Evolutionary conservation across 805 yeast species (phyloP).

Genomic region (Starmerella apicola): DNA sequence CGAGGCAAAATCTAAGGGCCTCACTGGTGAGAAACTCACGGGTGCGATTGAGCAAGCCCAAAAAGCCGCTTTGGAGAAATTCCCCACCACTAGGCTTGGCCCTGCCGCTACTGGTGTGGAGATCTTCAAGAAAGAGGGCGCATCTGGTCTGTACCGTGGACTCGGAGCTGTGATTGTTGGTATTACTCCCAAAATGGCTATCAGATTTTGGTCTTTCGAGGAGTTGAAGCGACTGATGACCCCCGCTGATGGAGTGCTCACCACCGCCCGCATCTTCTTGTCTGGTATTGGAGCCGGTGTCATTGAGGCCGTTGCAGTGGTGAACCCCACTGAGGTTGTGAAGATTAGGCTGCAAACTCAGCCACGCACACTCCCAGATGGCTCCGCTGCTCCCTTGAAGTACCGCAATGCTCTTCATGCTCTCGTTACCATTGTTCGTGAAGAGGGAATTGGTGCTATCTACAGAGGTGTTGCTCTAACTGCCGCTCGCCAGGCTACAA

Average conservation of each 20-base stretch:
- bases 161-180: constrained; percentile 95
- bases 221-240: constrained; percentile 61
- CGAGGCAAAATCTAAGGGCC: constrained; percentile 8
- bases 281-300: constrained; percentile 97
- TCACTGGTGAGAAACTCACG: constrained; percentile 8
- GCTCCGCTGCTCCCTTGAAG: constrained; percentile 59
- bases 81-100: constrained; percentile 49
- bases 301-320: constrained; percentile 89
- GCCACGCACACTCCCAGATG: constrained; percentile 78
- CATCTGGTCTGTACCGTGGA: constrained; percentile 84
- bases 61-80: constrained; percentile 28
- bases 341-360: constrained; percentile 95
- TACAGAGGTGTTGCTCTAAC: constrained; percentile 93
- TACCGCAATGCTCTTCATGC: constrained; percentile 92
- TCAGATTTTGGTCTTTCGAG: constrained; percentile 89
- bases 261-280: constrained; percentile 64
- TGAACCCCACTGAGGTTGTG: constrained; percentile 95
- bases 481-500: constrained; percentile 95
- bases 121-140: constrained; percentile 68
- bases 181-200: constrained; percentile 96
- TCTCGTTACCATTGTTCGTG: constrained; percentile 65
- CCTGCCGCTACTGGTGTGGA: constrained; percentile 68
- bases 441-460: constrained; percentile 80
- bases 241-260: constrained; percentile 48
- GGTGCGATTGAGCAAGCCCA: constrained; percentile 15